phyloP scores from a whole-genome alignment of 2,329 filamentous ascomycete genomes.

The Trichoderma sp. region DNA sequence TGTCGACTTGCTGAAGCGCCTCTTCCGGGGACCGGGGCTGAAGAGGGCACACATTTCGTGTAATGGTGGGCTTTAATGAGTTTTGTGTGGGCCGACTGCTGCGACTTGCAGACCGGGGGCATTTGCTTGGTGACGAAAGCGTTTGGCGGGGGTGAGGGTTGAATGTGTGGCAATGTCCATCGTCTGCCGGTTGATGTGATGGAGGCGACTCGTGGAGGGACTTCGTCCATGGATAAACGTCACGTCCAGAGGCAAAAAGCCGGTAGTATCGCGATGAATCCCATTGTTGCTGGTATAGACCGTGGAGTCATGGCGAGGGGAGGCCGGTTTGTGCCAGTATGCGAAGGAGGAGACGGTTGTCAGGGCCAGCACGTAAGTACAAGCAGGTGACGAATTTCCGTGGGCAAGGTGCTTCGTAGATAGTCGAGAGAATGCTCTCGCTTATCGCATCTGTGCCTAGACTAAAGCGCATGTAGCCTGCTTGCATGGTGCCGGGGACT shows the following conservation, averaged over 20 bases:
- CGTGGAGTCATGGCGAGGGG: neutral
- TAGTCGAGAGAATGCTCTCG: slow-evolving; percentile 23
- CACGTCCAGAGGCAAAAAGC: slow-evolving; percentile 8
- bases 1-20: slow-evolving; percentile 19
- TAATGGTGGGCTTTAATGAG: slow-evolving; percentile 22
- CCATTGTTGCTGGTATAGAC: neutral
- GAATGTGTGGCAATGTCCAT: slow-evolving; percentile 23
- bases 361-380: no score
- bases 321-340: neutral
- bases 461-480: slow-evolving; percentile 20
- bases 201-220: slow-evolving; percentile 14
- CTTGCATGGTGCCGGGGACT: slow-evolving; percentile 16
- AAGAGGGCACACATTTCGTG: slow-evolving; percentile 22
- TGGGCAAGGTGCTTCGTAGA: neutral
- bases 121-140: slow-evolving; percentile 21
- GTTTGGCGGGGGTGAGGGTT: slow-evolving; percentile 25
- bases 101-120: slow-evolving; percentile 23
- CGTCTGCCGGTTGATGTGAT: slow-evolving; percentile 5
- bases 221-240: slow-evolving; percentile 11
- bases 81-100: slow-evolving; percentile 27
- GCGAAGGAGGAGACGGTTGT: no score
- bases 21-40: slow-evolving; percentile 21
- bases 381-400: slow-evolving; percentile 4
- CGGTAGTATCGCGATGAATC: slow-evolving; percentile 7
- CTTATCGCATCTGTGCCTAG: slow-evolving; percentile 30